Evolutionary conservation across 768 basidiomycete genomes (phyloP), one percentile per base, ranked within the genome.

Genomic region (Amanita jacksonii): DNA sequence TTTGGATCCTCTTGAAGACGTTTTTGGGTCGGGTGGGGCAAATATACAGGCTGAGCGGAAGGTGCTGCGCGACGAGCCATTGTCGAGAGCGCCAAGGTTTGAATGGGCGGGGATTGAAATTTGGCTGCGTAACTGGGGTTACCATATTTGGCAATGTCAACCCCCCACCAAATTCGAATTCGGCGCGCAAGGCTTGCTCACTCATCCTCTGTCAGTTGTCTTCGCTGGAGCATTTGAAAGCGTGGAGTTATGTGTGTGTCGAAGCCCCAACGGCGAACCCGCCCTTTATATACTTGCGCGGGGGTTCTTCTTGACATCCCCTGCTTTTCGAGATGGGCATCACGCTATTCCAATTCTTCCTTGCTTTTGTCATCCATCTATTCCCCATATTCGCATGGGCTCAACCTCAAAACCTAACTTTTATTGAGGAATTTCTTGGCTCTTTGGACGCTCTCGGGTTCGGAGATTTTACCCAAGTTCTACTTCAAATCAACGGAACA

Each of bases 21-120:
- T 30, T 63, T 68, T 13, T 67, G 53, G 15, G 62, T 62, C 25
- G 63, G 64, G 41, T 70, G 71, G 3, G 74, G 68, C 51, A 83
- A 72, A 56, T 79, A 80, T 13, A 73, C 60, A 25, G 75, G 72
- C 43, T 82, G 77, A 20, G 63, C 59, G 31, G 63, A 59, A 43
- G 82, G 76, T 47, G 64, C 64, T 49, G 63, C 57, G 49, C 85
- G 84, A 49, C 85, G 83, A 51, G 85, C 73, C 85, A 88, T 86
- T 33, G 19, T 8, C 4, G 12, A 2, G n/a, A 12, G 12, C 9
- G 32, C 12, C 15, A 22, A 5, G n/a, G n/a, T n/a, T 34, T 34
- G 32, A 4, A 24, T n/a, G 32, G 7, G 27, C 27, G 27, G 27
- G 27, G 12, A 6, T 28, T 28, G 27, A 28, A 28, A 28, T 22